Percentiles rank a stretch among this genome's conserved stretches.
These are phyloP conservation scores for Neoarthrinium moseri DNA, from an alignment of 2,329 filamentous ascomycete species.

Conservation along the genomic window DNA sequence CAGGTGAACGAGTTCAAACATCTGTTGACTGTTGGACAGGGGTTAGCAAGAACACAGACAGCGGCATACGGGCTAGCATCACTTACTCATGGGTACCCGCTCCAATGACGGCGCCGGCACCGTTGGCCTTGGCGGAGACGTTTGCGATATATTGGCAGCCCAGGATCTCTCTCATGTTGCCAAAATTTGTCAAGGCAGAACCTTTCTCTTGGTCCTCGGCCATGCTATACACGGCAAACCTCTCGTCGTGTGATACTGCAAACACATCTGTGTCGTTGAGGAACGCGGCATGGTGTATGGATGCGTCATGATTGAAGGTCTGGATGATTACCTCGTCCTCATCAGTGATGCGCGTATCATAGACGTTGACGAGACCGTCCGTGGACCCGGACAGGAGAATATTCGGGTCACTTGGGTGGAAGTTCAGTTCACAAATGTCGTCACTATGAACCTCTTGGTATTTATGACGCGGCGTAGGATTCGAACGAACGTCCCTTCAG, in stretches of 20 bases:
- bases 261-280: slow-evolving; percentile 64
- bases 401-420: slow-evolving; percentile 58
- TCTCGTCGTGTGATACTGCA: slow-evolving; percentile 76
- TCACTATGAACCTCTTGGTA: slow-evolving; percentile 68
- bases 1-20: slow-evolving; percentile 61
- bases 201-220: slow-evolving; percentile 63
- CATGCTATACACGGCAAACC: slow-evolving; percentile 70
- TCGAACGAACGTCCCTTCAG: slow-evolving; percentile 56
- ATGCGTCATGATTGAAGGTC: slow-evolving; percentile 75
- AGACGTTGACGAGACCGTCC: slow-evolving; percentile 76
- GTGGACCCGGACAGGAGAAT: slow-evolving; percentile 75
- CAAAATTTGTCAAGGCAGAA: slow-evolving; percentile 56
- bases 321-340: slow-evolving; percentile 78
- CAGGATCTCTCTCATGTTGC: slow-evolving; percentile 66
- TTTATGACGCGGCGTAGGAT: slow-evolving; percentile 44
- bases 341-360: slow-evolving; percentile 67
- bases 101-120: slow-evolving; percentile 59
- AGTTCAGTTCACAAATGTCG: slow-evolving; percentile 50
- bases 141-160: slow-evolving; percentile 74
- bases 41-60: slow-evolving; percentile 10
- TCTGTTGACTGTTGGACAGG: slow-evolving; percentile 41
- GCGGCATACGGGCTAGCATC: background rate
- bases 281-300: slow-evolving; percentile 74
- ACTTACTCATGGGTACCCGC: slow-evolving; percentile 67
- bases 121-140: slow-evolving; percentile 59